phyloP scores from a whole-genome alignment of 2,329 filamentous ascomycete species.

The Zalaria sp. region DNA sequence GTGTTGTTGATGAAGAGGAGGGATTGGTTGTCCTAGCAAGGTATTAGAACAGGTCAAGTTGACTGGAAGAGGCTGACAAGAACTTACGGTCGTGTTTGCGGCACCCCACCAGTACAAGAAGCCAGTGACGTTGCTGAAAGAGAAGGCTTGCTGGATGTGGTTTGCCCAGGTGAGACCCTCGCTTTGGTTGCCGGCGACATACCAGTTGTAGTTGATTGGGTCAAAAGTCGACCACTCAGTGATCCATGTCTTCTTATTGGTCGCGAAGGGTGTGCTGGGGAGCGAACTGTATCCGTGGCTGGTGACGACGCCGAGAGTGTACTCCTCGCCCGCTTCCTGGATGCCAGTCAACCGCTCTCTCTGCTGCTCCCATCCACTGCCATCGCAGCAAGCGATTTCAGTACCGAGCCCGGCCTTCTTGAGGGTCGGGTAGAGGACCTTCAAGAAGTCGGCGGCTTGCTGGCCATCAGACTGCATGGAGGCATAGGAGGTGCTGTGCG shows the following conservation, averaged over 20 bases:
- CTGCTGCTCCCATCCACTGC: conserved; percentile 23
- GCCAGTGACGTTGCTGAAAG: conserved; percentile 33
- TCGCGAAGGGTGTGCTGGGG: conserved; percentile 26
- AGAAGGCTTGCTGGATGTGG: conserved; percentile 36
- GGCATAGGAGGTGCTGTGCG: conserved; percentile 22
- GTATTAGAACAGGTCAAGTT: neutral
- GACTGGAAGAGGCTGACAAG: neutral
- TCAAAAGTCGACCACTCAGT: conserved; percentile 38
- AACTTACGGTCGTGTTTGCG: conserved; percentile 19
- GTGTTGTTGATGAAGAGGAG: conserved; percentile 16
- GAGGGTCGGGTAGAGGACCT: conserved; percentile 28
- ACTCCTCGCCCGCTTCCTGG: conserved; percentile 23
- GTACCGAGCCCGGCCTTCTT: conserved; percentile 21
- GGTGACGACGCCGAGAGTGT: conserved; percentile 25
- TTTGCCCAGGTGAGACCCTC: conserved; percentile 44
- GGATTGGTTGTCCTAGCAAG: neutral
- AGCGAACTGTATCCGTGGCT: conserved; percentile 28
- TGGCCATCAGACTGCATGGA: conserved; percentile 32
- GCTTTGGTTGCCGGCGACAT: conserved; percentile 28
- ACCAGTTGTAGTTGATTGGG: conserved; percentile 28
- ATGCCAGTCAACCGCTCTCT: conserved; percentile 11
- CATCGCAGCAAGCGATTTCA: conserved; percentile 31
- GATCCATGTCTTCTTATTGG: conserved; percentile 38
- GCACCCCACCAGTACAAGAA: conserved; percentile 41
- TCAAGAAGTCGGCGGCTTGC: conserved; percentile 38